Evolutionary conservation across 768 basidiomycete genomes (phyloP), one percentile per base, ranked within the genome.

Genomic region (Udeniomyces megalosporus): DNA sequence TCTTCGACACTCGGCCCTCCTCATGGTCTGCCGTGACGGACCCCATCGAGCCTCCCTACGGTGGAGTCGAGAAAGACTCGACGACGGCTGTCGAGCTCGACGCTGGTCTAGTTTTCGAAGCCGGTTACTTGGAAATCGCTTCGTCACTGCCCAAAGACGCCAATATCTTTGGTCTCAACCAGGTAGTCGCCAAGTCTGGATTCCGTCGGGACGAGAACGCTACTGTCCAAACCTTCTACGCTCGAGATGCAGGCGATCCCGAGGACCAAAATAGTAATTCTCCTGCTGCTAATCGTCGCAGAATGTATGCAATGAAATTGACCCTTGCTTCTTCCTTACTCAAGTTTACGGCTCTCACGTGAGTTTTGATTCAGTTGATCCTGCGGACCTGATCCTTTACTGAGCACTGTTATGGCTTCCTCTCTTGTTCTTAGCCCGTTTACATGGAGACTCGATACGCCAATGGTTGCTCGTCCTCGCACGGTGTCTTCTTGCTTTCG

Each of bases 81-180:
- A 42, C 60, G 14, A 44, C 60, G 1, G 60, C 50, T 44, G 53
- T 34, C 8, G 8, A 14, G 12, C 45, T 29, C n/a, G 56, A 31
- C 26, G 46, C 12, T 29, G 51, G 22, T 34, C 51, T 50, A 52
- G 81, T 89, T 66, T 87, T 84, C 68, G 84, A 86, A 67, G 79
- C 83, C 1, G 85, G 86, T 71, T 88, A 84, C 69, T 76, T 88
- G 15, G 82, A 84, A 57, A 74, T 88, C 66, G 82, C 84, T 70
- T 84, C 84, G 20, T 70, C 69, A 49, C 71, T 88, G 0, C 82
- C 84, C 0, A 10, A 52, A 24, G 60, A 38, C 46, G 79, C 85
- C 29, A 86, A 86, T 71, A 79, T 87, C 59, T 86, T 85, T 69
- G 86, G 86, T 2, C 77, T 87, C 11, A 85, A 86, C 2, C 85